Conservation (phyloP, 257 asterid genomes). For the Solanum corneliomulleri region DNA sequence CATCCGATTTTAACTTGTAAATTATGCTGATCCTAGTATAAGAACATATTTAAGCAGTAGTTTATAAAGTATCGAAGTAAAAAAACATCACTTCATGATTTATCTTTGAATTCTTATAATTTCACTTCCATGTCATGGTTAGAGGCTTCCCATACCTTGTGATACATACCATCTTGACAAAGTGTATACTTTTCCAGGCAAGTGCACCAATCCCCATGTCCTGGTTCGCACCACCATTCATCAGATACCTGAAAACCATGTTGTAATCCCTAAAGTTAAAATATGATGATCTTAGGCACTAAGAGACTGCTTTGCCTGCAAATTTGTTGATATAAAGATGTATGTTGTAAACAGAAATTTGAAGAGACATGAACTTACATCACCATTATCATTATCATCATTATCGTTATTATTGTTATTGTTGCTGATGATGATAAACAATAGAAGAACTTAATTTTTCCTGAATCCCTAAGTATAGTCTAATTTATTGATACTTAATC, state of each 20-base stretch:
- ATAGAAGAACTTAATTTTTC: neutral
- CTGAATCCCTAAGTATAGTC: neutral
- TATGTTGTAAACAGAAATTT: neutral
- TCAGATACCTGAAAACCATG: conserved; percentile 52
- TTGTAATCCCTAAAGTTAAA: conserved; percentile 1
- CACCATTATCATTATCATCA: neutral
- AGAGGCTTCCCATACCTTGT: conserved; percentile 49
- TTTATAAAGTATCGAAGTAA: neutral
- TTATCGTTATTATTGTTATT: neutral
- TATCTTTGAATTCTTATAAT: neutral
- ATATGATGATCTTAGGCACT: neutral
- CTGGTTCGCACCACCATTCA: conserved; percentile 96
- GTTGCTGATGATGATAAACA: neutral
- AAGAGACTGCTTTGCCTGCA: neutral
- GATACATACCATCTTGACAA: conserved; percentile 85
- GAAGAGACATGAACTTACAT: neutral
- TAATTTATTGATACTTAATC: neutral
- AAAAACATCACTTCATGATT: neutral
- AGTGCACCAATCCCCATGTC: conserved; percentile 98
- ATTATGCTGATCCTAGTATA: neutral
- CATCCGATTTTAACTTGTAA: neutral
- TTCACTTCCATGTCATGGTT: neutral
- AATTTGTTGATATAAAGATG: neutral
- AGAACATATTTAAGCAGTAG: neutral
- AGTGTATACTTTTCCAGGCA: conserved; percentile 88